Base-by-base conservation (phyloP, 2,329 filamentous ascomycete genomes). In the Fusarium zealandicum region DNA sequence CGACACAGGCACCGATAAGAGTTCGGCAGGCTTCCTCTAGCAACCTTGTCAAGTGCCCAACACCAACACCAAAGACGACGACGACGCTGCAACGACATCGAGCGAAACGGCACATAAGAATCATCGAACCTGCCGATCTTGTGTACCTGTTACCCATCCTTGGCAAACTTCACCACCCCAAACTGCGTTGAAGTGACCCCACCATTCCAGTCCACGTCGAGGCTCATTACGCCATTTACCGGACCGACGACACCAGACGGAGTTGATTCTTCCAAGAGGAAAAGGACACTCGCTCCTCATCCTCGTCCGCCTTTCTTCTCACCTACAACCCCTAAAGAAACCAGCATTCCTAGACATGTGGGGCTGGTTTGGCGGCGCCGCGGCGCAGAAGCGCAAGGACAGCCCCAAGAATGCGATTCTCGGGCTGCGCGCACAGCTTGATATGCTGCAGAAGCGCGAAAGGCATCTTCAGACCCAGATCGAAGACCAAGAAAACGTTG, bases 401-500 rank as follows among this genome's bases (percentile, higher is more conserved):
- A 89, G 87, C 56, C 92, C 95, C 52, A 99, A 99, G 84, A 95
- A 96, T 80, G 95, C 95, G 66, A 99, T 99, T 70, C 82, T 99
- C 51, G 85, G 85, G 56, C 80, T 99, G 70, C 87, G 95, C 67
- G 84, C 89, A 70, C 93, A 97, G 79, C 83, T 98, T 37, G 93
- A 97, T 68, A 98, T 98, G 93, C 83, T 99, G 72, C 92, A 96
- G 78, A 99, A 99, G 83, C 85, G 93, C 56, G 93, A 98, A 81
- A 90, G 86, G 75, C 92, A 98, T 72, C 78, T 98, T 58, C 89
- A 95, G 75, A 90, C 84, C 60, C 92, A 96, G 80, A 96, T 98
- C 80, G 88, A 92, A 20, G 92, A 98, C 75, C 93, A 98, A 75
- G 92, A 96, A 69, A 83, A 83, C 31, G 84, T 96, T 64, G 95